Evolutionary conservation across 2,329 filamentous ascomycete species (phyloP).

Genomic region (Stemphylium lycopersici): DNA sequence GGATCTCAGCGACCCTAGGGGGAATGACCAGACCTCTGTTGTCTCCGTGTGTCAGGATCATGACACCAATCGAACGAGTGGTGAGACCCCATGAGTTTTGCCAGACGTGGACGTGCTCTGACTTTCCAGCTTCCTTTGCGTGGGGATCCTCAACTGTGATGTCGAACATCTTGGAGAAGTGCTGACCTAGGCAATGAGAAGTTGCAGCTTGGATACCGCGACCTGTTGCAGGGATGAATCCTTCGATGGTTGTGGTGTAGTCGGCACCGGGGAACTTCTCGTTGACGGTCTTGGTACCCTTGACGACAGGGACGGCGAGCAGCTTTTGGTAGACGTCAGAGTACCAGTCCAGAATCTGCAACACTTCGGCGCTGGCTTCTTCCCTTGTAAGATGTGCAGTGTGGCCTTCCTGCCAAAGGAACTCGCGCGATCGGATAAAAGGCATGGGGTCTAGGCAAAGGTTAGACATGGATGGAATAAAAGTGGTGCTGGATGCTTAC

Average conservation of each 20-base stretch:
- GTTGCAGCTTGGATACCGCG: slow-evolving; percentile 96
- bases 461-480: neutral
- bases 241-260: slow-evolving; percentile 96
- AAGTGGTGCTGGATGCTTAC: slow-evolving; percentile 8
- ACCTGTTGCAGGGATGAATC: slow-evolving; percentile 93
- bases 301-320: slow-evolving; percentile 91
- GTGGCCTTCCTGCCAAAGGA: slow-evolving; percentile 98
- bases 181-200: slow-evolving; percentile 92
- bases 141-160: slow-evolving; percentile 94
- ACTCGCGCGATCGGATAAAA: slow-evolving; percentile 87
- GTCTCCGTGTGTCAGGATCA: slow-evolving; percentile 98
- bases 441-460: slow-evolving; percentile 59
- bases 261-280: slow-evolving; percentile 97
- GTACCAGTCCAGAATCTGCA: slow-evolving; percentile 93
- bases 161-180: slow-evolving; percentile 99
- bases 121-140: slow-evolving; percentile 67
- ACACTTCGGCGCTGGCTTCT: slow-evolving; percentile 81
- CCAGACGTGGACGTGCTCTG: slow-evolving; percentile 82
- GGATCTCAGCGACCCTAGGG: slow-evolving; percentile 84
- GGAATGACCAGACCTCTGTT: slow-evolving; percentile 94
- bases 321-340: slow-evolving; percentile 91
- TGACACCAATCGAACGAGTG: slow-evolving; percentile 95
- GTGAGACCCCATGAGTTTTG: slow-evolving; percentile 99
- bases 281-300: slow-evolving; percentile 93
- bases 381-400: slow-evolving; percentile 87